phyloP scores from a whole-genome alignment of 352 stramenopile species.

The Globisporangium sylvaticum region DNA sequence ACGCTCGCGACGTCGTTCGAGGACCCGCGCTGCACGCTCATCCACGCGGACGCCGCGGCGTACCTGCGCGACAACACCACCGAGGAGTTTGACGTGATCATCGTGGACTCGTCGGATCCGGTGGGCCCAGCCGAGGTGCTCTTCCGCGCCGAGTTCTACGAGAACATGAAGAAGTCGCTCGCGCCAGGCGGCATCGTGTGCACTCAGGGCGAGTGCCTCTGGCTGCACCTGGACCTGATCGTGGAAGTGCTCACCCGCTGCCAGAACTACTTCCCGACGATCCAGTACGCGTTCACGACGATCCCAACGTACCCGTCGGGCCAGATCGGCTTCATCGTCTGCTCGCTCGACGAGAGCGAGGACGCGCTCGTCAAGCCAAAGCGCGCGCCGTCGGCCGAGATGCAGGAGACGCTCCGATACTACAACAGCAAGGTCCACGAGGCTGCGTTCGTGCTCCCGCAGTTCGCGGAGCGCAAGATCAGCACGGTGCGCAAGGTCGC shows the following conservation, averaged over 20 bases:
- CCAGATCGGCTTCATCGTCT: conserved; percentile 98
- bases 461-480: conserved; percentile 90
- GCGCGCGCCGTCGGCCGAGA: conserved; percentile 47
- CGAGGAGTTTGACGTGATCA: conserved; percentile 95
- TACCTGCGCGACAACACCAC: conserved; percentile 82
- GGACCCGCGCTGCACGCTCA: conserved; percentile 93
- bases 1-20: conserved; percentile 93
- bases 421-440: conserved; percentile 94
- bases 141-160: conserved; percentile 95
- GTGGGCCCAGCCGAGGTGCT: conserved; percentile 93
- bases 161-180: conserved; percentile 91
- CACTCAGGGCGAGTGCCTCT: conserved; percentile 97
- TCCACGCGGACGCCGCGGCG: conserved; percentile 89
- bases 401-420: conserved; percentile 88
- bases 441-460: conserved; percentile 95
- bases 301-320: conserved; percentile 99
- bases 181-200: conserved; percentile 82
- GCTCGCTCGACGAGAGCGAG: conserved; percentile 66
- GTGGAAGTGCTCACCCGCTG: conserved; percentile 91
- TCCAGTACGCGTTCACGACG: conserved; percentile 98
- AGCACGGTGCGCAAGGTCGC: conserved; percentile 59
- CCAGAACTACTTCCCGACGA: conserved; percentile 87
- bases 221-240: conserved; percentile 98
- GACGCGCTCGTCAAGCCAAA: conserved; percentile 65
- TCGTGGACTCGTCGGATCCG: conserved; percentile 96